Conservation (phyloP, 495 filamentous ascomycete genomes). For the Neurospora discreta region DNA sequence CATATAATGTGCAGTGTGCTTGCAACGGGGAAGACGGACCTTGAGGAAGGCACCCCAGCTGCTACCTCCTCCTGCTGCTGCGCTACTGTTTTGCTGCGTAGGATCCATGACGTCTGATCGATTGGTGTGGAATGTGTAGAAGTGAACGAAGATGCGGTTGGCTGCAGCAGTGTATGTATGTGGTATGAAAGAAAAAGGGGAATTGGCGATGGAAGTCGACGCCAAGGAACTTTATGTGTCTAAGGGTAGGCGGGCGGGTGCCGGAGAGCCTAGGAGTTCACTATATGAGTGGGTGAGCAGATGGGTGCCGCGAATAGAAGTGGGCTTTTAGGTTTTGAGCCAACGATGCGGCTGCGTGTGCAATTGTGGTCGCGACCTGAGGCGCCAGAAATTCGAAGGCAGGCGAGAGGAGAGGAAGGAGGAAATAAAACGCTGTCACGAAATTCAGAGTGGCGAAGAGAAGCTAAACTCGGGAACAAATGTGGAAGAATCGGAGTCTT, state of each 20-base stretch:
- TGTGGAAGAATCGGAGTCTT: background rate
- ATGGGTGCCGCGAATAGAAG: background rate
- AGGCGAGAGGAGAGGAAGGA: background rate
- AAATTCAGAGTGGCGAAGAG: background rate
- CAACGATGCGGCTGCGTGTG: background rate
- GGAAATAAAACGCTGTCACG: background rate
- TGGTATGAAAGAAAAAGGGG: background rate
- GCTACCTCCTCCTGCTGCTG: slow-evolving; percentile 27
- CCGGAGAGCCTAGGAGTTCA: background rate
- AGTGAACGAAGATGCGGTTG: background rate
- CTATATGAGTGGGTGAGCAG: background rate
- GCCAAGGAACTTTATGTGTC: background rate
- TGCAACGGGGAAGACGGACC: slow-evolving; percentile 17
- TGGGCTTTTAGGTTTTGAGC: background rate
- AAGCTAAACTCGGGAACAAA: background rate
- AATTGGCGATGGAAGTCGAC: background rate
- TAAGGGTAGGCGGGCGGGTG: background rate
- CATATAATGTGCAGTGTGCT: background rate
- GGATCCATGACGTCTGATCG: background rate
- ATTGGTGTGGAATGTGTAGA: background rate
- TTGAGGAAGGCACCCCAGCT: slow-evolving; percentile 44
- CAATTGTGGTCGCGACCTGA: background rate
- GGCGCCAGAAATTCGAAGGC: background rate
- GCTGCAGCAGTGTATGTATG: background rate
- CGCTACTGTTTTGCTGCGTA: slow-evolving; percentile 5